phyloP scores from a whole-genome alignment of 768 basidiomycete species.

The Arthromyces matolae region DNA sequence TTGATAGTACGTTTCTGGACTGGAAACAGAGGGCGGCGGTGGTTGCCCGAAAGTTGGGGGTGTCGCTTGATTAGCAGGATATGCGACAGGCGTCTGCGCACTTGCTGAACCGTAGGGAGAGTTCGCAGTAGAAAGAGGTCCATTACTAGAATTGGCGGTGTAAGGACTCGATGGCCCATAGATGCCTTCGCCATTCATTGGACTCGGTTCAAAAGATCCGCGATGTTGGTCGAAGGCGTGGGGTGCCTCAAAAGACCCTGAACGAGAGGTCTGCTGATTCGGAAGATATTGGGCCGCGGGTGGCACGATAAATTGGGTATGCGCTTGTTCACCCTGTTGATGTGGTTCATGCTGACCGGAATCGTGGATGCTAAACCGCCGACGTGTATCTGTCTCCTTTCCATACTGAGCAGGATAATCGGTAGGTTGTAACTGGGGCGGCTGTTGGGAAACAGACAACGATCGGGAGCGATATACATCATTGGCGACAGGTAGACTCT shows the following conservation, averaged over 20 bases:
- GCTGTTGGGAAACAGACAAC: slow-evolving; percentile 21
- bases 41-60: slow-evolving; percentile 24
- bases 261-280: slow-evolving; percentile 15
- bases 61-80: slow-evolving; percentile 19
- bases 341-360: slow-evolving; percentile 18
- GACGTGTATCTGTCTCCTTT: slow-evolving; percentile 11
- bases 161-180: slow-evolving; percentile 24
- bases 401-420: slow-evolving; percentile 18
- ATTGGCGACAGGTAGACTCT: neutral
- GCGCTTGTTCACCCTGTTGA: slow-evolving; percentile 8
- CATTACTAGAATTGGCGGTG: slow-evolving; percentile 20
- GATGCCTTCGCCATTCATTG: neutral
- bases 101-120: slow-evolving; percentile 27
- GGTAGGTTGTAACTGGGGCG: slow-evolving; percentile 15
- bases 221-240: slow-evolving; percentile 17
- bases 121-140: slow-evolving; percentile 22
- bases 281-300: slow-evolving; percentile 5
- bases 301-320: slow-evolving; percentile 11
- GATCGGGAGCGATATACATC: slow-evolving; percentile 24
- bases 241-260: slow-evolving; percentile 19
- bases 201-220: slow-evolving; percentile 13
- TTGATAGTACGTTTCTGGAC: slow-evolving; percentile 19
- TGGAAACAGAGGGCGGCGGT: slow-evolving; percentile 12
- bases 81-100: slow-evolving; percentile 26
- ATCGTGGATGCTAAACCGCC: slow-evolving; percentile 19